Evolutionary conservation across 106 monocot species (phyloP).

Genomic region (Dioscorea alata): DNA sequence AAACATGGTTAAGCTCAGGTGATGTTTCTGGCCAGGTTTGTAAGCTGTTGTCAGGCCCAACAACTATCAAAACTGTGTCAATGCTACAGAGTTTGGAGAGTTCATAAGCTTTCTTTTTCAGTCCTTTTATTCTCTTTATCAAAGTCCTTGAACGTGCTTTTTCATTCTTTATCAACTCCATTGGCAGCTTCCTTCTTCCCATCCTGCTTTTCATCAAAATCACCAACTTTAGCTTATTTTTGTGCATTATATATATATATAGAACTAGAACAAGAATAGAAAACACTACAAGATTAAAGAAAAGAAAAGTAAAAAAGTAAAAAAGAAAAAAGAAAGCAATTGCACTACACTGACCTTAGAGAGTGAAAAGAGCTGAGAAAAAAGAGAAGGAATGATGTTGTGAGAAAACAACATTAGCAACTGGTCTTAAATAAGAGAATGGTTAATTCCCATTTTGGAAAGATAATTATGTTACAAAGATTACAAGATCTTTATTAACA

Average conservation of each 20-base stretch:
- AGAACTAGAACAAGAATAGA: background rate
- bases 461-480: background rate
- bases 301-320: background rate
- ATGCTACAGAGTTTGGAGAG: background rate
- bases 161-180: background rate
- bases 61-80: background rate
- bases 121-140: background rate
- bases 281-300: too few species aligned
- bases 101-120: constrained; percentile 2
- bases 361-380: background rate
- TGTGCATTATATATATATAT: background rate
- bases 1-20: background rate
- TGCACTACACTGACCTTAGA: background rate
- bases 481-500: background rate
- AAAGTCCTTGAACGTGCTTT: background rate
- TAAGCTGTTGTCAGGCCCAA: background rate
- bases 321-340: background rate
- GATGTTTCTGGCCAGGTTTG: background rate
- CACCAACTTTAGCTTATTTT: background rate
- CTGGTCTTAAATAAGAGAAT: background rate
- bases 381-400: background rate
- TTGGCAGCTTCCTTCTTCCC: background rate
- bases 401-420: too few species aligned
- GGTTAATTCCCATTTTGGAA: background rate
- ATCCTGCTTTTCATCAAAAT: background rate